Base-by-base conservation (phyloP, 2,329 filamentous ascomycete species). In the Scolecobasidium constrictum region DNA sequence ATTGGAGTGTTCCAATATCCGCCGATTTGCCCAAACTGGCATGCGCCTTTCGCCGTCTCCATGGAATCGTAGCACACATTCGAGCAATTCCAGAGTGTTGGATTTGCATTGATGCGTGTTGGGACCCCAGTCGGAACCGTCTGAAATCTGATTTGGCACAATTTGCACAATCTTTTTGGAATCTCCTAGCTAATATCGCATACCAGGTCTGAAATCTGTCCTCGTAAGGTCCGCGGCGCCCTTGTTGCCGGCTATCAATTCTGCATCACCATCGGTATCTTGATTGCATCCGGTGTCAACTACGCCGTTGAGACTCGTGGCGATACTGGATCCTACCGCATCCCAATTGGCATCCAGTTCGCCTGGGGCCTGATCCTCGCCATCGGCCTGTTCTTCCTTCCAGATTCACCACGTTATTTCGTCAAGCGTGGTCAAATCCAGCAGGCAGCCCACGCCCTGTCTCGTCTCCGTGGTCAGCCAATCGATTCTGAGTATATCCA, bases 241-340 rank as follows among this genome's bases (percentile, higher is more conserved):
- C 73, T 88, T 40, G 84, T 90, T n/a, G 77, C 81, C 1, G 82
- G 81, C 4, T 88, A 88, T 67, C 83, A 88, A 59, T 87, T 87
- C 70, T 86, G 78, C 61, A 81, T 88, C 60, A 88, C 83, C 47
- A 73, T 88, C 49, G 85, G 85, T 64, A 67, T 92, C 49, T 68
- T 90, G 58, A 63, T 90, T 47, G 84, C 84, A 17, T 75, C 83
- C 2, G 78, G 77, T 52, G 77, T 92, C 53, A 76, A 81, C 62
- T 87, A 92, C 60, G 79, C 62, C 40, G 83, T 80, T 44, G 63
- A 86, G 61, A 54, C 77, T 51, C 71, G 73, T 50, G 56, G 52
- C 13, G 75, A 82, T 60, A 77, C 75, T 5, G 73, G 73, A 49
- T 77, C 78, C 2, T 92, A 87, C 71, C 81, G 86, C 50, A 86